Evolutionary conservation across 2,329 filamentous ascomycete species (phyloP), one percentile per base, ranked within the genome.

Genomic region (Scytalidium sp.): DNA sequence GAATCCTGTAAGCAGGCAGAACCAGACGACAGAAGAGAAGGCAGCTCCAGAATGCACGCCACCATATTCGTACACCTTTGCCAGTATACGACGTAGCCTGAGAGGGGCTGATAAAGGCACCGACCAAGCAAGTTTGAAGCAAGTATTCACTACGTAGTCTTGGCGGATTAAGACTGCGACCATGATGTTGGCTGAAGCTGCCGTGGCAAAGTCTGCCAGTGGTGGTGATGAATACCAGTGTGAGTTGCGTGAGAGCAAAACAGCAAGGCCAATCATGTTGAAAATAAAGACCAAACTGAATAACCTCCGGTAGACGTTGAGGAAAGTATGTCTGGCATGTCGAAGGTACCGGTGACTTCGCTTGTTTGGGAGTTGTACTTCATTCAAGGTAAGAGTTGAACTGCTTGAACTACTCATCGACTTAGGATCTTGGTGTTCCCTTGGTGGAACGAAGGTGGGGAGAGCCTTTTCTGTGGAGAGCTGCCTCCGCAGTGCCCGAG

Each of bases 281-380:
- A 68, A 60, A 40, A 80, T 54, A 53, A 77, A 75, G 29, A 80
- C 68, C 15, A 82, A 46, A 42, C 75, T 75, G 64, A 84, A 83
- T 3, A 84, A 72, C 3, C 75, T 72, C 21, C 80, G 75, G 58
- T 84, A 84, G 25, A 76, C 70, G 50, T 76, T 78, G 60, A 81
- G 69, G 50, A 80, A 64, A 21, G 58, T 59, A 44, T 66, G 60
- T 43, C 60, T 48, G 11, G 52, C 48, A 39, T 60, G 52, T 6
- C 60, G 53, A 19, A 58, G 21, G 10, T 47, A 13, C 29, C 45
- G 42, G 11, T 23, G 10, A n/a, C 49, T 27, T n/a, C 47, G 46
- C 21, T 58, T 58, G 13, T 20, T 19, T 7, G 54, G 56, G 21
- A 58, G 51, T 29, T 36, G 47, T 23, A 19, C 19, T 1, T 45